These are phyloP conservation scores for Globisporangium abappressorium DNA, from an alignment of 352 stramenopile genomes.

Conservation along the genomic window DNA sequence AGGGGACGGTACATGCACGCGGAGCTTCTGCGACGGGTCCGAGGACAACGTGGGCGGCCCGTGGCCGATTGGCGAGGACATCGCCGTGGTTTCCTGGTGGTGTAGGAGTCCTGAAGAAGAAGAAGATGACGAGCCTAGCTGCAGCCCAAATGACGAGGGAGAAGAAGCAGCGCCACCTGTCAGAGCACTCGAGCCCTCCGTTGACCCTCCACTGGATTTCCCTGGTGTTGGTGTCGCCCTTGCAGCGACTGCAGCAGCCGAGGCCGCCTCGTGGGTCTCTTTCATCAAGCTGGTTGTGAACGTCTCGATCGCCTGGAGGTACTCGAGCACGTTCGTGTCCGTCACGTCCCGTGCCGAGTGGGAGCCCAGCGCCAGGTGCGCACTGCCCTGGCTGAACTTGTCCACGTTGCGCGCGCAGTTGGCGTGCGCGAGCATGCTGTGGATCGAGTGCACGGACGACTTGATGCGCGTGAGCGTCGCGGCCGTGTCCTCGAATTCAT, in stretches of 20 bases:
- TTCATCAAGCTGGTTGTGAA: slow-evolving; percentile 60
- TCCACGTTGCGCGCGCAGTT: slow-evolving; percentile 41
- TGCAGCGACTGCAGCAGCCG: neutral
- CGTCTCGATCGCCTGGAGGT: slow-evolving; percentile 73
- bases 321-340: slow-evolving; percentile 69
- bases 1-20: slow-evolving; percentile 54
- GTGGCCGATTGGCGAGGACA: slow-evolving; percentile 37
- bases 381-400: slow-evolving; percentile 25
- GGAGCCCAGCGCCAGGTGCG: slow-evolving; percentile 22
- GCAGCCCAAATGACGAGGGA: neutral
- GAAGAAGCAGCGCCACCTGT: neutral
- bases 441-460: slow-evolving; percentile 67
- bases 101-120: neutral
- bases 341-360: slow-evolving; percentile 47
- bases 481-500: slow-evolving; percentile 56
- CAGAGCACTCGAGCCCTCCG: neutral
- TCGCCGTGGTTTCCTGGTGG: neutral
- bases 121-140: neutral
- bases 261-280: slow-evolving; percentile 31
- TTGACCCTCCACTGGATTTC: neutral
- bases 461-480: slow-evolving; percentile 56
- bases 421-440: slow-evolving; percentile 62
- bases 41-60: slow-evolving; percentile 48
- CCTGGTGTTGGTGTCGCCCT: neutral
- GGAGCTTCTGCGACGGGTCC: slow-evolving; percentile 51